phyloP scores from a whole-genome alignment of 768 basidiomycete genomes.

The Amanita rubescens region DNA sequence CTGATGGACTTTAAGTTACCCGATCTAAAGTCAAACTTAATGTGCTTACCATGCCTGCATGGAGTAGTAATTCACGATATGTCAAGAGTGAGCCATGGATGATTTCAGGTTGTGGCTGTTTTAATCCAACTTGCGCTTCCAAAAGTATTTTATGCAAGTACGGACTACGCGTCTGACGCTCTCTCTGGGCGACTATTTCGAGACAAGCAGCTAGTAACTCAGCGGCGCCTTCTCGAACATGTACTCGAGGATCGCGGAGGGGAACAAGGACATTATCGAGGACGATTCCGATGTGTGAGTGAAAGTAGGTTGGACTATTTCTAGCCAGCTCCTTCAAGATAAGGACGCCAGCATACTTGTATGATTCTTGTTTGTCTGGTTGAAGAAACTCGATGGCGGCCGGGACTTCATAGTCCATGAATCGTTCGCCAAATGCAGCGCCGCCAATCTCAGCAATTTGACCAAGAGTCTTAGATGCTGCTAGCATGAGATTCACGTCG shows the following conservation, averaged over 20 bases:
- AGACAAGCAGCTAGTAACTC: conserved; percentile 91
- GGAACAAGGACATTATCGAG: conserved; percentile 92
- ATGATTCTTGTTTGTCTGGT: conserved; percentile 73
- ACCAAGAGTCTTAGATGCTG: conserved; percentile 88
- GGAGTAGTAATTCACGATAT: conserved; percentile 83
- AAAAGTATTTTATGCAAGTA: conserved; percentile 79
- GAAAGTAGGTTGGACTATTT: conserved; percentile 82
- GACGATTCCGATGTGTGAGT: conserved; percentile 79
- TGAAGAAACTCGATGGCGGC: conserved; percentile 76
- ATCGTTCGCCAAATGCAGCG: conserved; percentile 75
- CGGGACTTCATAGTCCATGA: conserved; percentile 87
- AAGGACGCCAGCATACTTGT: conserved; percentile 89
- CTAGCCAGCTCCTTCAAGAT: conserved; percentile 90
- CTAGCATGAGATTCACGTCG: conserved; percentile 91
- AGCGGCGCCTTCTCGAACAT: conserved; percentile 89
- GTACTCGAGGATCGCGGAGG: conserved; percentile 79
- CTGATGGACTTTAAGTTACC: conserved; percentile 26
- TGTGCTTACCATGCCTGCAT: conserved; percentile 82
- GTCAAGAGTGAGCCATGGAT: conserved; percentile 92
- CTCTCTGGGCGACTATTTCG: conserved; percentile 74
- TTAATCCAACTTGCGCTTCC: conserved; percentile 80
- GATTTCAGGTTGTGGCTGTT: conserved; percentile 73
- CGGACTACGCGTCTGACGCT: conserved; percentile 55
- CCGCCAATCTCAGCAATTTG: conserved; percentile 82
- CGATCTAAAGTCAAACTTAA: not conserved